Evolutionary conservation across 2,329 filamentous ascomycete species (phyloP), one percentile per base, ranked within the genome.

Genomic region (Nannizzia gypsea): DNA sequence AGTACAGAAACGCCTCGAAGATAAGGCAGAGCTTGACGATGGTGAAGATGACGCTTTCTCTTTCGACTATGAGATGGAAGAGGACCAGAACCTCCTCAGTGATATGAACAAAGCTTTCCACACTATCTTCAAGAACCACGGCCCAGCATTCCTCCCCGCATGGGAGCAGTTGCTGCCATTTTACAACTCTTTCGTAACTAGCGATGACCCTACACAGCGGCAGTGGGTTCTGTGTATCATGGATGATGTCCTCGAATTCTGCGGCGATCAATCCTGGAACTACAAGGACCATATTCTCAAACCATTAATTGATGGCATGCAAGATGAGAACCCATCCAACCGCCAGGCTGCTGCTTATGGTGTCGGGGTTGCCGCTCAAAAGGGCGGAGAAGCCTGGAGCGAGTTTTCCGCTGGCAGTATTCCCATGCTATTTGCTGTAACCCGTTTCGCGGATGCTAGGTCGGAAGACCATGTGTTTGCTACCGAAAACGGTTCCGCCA

Each of bases 81-180:
- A 99, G 66, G 93, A 99, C 71, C 92, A 97, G 75, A 96, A 90
- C 22, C 81, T 99, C 17, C 81, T 99, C 48, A 96, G 91, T 1
- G 93, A 99, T 70, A 99, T 99, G 93, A 99, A 99, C 83, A 99
- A 99, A 80, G 92, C 93, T 0, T 99, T 95, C 82, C 93, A 99
- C 75, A 92, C 90, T 62, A 90, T 99, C 65, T 99, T 99, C 81
- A 97, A 97, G 80, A 91, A 96, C 76, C 90, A 96, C 71, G 89
- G 89, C 24, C 80, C 84, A 8, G 78, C 81, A 9, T 99, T 99
- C 80, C 80, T 99, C 59, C 87, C 85, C 3, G 80, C 89, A 46
- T 99, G 92, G 91, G 88, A 96, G 71, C 83, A 84, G 58, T 80
- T 99, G 24, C 84, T 96, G 72, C 78, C 81, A 9, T 95, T 90